phyloP scores from a whole-genome alignment of 352 stramenopile species.

The Saprolegnia parasitica region DNA sequence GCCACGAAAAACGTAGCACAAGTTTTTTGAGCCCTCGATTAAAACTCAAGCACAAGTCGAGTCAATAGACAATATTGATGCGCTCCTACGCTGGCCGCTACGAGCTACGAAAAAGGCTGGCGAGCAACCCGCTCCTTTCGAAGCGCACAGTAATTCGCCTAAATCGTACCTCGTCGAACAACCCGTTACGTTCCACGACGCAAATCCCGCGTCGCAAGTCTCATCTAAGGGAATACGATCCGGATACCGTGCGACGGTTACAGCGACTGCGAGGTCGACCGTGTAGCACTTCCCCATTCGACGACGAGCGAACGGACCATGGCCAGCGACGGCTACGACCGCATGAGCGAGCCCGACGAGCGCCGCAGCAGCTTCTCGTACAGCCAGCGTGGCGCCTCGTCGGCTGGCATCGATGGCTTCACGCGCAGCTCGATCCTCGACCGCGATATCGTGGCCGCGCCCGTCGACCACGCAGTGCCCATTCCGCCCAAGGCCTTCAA shows the following conservation, averaged over 20 bases:
- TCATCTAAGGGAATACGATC: too few relatives aligned
- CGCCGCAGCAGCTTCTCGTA: constrained; percentile 2
- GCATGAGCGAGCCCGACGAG: background rate
- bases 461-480: background rate
- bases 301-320: background rate
- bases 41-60: too few relatives aligned
- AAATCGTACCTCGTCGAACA: too few relatives aligned
- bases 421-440: background rate
- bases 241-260: background rate
- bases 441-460: constrained; percentile 1
- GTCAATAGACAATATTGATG: too few relatives aligned
- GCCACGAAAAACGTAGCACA: too few relatives aligned
- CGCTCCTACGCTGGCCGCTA: too few relatives aligned
- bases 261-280: background rate
- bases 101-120: too few relatives aligned
- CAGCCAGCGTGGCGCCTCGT: background rate
- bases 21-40: too few relatives aligned
- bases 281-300: background rate
- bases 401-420: background rate
- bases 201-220: too few relatives aligned
- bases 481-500: background rate
- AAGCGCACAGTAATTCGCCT: too few relatives aligned
- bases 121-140: too few relatives aligned
- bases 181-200: too few relatives aligned
- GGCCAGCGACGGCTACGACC: background rate